phyloP scores from a whole-genome alignment of 2,329 filamentous ascomycete genomes.

The Apiospora aurea region DNA sequence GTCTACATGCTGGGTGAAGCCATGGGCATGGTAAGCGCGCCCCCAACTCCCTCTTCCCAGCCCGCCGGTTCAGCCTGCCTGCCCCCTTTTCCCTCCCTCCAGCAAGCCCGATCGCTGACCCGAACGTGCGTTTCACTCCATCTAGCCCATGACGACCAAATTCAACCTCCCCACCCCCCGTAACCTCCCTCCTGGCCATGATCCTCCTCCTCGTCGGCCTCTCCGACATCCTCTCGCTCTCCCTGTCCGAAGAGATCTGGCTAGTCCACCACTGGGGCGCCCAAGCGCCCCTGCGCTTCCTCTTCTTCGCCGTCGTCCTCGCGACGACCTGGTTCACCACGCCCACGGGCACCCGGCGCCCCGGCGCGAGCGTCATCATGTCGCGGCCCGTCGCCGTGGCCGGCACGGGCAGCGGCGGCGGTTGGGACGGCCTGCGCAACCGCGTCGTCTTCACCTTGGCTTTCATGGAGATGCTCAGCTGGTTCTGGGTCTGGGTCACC shows the following conservation, averaged over 20 bases:
- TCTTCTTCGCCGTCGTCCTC: slow-evolving; percentile 61
- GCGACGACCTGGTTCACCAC: slow-evolving; percentile 57
- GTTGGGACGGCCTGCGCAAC: slow-evolving; percentile 77
- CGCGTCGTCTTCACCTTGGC: slow-evolving; percentile 84
- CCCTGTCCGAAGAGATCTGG: slow-evolving; percentile 71
- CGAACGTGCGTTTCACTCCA: slow-evolving; percentile 17
- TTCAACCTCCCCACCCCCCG: slow-evolving; percentile 73
- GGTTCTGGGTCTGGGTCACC: slow-evolving; percentile 86
- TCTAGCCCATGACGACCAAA: slow-evolving; percentile 68
- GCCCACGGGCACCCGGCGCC: slow-evolving; percentile 45
- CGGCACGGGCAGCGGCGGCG: slow-evolving; percentile 48
- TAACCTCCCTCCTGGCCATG: slow-evolving; percentile 75
- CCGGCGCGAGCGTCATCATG: slow-evolving; percentile 43
- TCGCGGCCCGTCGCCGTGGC: slow-evolving; percentile 47
- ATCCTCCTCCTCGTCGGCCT: slow-evolving; percentile 68
- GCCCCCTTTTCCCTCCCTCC: not conserved
- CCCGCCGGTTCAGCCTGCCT: not conserved
- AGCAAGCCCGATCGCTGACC: slow-evolving; percentile 24
- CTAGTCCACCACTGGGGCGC: slow-evolving; percentile 70
- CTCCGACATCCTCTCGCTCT: slow-evolving; percentile 70
- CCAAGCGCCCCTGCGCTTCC: slow-evolving; percentile 64
- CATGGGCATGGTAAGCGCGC: slow-evolving; percentile 74
- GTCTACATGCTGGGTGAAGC: slow-evolving; percentile 84
- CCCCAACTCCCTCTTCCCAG: not conserved
- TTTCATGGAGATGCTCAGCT: slow-evolving; percentile 82